Conservation (phyloP, 1,284 basidiomycete genomes). For the Boletus sp. region DNA sequence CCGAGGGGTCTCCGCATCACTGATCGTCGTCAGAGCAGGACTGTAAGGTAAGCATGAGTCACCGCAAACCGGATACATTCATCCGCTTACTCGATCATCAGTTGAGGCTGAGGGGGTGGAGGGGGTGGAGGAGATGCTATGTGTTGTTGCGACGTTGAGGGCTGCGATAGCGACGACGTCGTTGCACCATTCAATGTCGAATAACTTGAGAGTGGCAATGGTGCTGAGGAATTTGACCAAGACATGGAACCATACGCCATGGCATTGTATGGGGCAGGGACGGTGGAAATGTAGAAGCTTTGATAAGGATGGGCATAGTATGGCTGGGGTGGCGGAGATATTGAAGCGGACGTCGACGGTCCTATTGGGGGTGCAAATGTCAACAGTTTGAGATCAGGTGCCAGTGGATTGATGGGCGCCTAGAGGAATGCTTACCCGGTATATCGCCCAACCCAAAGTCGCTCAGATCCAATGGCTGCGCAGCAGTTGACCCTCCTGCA, state of each 20-base stretch:
- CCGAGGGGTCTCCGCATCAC: conserved; percentile 34
- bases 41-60: conserved; percentile 31
- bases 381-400: conserved; percentile 11
- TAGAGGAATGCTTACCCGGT: conserved; percentile 34
- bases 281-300: conserved; percentile 38
- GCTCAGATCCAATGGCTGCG: conserved; percentile 41
- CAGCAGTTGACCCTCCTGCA: conserved; percentile 30
- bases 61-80: not conserved
- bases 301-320: conserved; percentile 38
- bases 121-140: conserved; percentile 27
- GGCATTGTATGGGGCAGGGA: conserved; percentile 50
- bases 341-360: conserved; percentile 35
- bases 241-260: conserved; percentile 46
- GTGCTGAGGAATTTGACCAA: conserved; percentile 42
- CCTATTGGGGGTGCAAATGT: conserved; percentile 23
- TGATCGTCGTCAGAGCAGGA: conserved; percentile 50
- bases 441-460: conserved; percentile 40
- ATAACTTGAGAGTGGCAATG: conserved; percentile 65
- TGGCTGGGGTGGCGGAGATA: conserved; percentile 39
- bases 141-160: conserved; percentile 34
- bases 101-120: conserved; percentile 33
- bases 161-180: conserved; percentile 28
- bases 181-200: conserved; percentile 74
- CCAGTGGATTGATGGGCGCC: conserved; percentile 24
- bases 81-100: conserved; percentile 51